Percentiles rank a stretch among this genome's conserved stretches.
Evolutionary conservation across 768 basidiomycete genomes (phyloP).

Genomic region (Russula sp.): DNA sequence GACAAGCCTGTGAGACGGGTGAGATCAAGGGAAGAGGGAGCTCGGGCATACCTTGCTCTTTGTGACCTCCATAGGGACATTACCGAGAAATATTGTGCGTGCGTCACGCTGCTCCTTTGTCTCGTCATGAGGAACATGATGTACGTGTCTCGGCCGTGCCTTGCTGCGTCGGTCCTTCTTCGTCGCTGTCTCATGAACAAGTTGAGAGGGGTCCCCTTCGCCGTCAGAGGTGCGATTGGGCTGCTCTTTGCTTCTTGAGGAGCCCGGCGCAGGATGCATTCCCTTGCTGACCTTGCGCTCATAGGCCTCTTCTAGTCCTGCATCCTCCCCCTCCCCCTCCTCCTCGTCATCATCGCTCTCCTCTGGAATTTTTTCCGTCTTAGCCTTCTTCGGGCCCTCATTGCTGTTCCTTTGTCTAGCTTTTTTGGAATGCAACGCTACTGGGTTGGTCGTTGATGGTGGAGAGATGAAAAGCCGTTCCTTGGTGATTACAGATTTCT

Average conservation of each 20-base stretch:
- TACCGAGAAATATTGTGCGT: constrained; percentile 89
- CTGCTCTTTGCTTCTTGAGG: constrained; percentile 19
- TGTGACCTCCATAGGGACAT: constrained; percentile 69
- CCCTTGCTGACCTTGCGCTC: constrained; percentile 12
- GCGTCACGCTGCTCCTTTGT: constrained; percentile 64
- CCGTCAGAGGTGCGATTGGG: constrained; percentile 29
- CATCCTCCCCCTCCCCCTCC: constrained; percentile 12
- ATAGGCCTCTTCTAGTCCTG: constrained; percentile 32
- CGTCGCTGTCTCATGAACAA: constrained; percentile 60
- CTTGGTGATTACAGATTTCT: constrained; percentile 16
- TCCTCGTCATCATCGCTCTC: constrained; percentile 25
- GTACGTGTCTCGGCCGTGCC: constrained; percentile 28
- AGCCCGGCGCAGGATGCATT: constrained; percentile 14
- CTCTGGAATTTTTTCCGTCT: background rate
- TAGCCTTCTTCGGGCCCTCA: constrained; percentile 14
- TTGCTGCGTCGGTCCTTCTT: constrained; percentile 28
- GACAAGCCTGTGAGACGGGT: background rate
- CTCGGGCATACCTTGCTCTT: constrained; percentile 59
- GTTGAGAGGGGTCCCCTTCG: constrained; percentile 30
- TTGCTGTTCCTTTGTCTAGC: constrained; percentile 25
- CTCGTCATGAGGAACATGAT: constrained; percentile 60
- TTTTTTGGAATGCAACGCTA: constrained; percentile 19
- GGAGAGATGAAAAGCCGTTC: constrained; percentile 12
- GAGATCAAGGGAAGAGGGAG: background rate
- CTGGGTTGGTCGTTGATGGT: background rate